These are phyloP conservation scores for Isoetes engelmannii DNA, from an alignment of 83 land plant species.

Conservation along the genomic window DNA sequence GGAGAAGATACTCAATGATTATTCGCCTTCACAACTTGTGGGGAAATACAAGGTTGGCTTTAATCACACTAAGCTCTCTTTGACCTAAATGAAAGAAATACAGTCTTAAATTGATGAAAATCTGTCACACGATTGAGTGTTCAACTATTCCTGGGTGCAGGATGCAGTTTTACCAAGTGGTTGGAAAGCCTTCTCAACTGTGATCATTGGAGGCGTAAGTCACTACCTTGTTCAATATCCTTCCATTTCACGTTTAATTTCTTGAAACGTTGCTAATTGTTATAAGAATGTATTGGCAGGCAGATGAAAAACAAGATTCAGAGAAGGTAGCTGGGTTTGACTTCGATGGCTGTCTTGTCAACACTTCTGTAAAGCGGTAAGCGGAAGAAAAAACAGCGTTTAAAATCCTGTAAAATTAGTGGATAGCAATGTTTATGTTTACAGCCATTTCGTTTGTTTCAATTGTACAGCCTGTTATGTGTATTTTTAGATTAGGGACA, in stretches of 20 bases:
- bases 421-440: background rate
- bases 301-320: slow-evolving; percentile 61
- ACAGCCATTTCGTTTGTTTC: background rate
- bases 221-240: no score
- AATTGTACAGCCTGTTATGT: no score
- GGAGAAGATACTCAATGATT: background rate
- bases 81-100: no score
- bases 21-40: background rate
- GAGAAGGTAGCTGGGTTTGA: slow-evolving; percentile 94
- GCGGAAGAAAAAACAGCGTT: no score
- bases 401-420: no score
- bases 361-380: slow-evolving; percentile 71
- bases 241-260: no score
- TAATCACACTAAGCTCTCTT: background rate
- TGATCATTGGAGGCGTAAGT: slow-evolving; percentile 27
- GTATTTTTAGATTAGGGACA: no score
- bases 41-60: background rate
- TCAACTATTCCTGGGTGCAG: background rate
- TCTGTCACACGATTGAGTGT: background rate
- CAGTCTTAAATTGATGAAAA: no score
- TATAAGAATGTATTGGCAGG: slow-evolving; percentile 28
- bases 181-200: slow-evolving; percentile 35
- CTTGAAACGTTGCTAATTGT: no score
- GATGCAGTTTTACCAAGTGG: slow-evolving; percentile 28
- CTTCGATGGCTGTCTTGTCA: slow-evolving; percentile 94